Evolutionary conservation across 2,329 filamentous ascomycete species (phyloP), one percentile per base, ranked within the genome.

Genomic region (Epichloe brachyelytri): DNA sequence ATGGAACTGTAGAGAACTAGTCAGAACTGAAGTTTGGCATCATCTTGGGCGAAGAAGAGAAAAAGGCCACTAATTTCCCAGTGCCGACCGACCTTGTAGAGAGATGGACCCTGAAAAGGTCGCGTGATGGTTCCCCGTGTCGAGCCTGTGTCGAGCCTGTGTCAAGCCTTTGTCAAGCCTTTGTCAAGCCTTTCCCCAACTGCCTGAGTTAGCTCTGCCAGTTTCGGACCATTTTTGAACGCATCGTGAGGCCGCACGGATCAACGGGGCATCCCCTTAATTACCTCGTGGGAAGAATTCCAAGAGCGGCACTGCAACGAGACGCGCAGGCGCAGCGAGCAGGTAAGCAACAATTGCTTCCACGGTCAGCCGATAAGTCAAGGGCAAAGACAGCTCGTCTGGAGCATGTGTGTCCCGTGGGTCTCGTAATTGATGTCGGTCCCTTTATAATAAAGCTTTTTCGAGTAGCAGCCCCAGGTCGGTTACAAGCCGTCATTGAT

Each of bases 71-170:
- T n/a, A 22, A 33, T 45, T 30, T 11, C 38, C 38, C 44, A 52
- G 48, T 47, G 43, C 43, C 47, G 33, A 44, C 47, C 37, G 19
- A 52, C 26, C 19, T 26, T 26, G 49, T 52, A 36, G 51, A 43
- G 17, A 26, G 43, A 44, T 48, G 41, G 50, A 49, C 43, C 51
- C 44, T 19, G 39, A 40, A 17, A 20, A 51, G 54, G 53, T 57
- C 54, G 51, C 56, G 56, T 58, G 57, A 56, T 54, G 14, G 43
- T 50, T 26, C 17, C 48, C 46, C 34, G 46, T 49, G 51, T 45
- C 46, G 14, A 52, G 30, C 11, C 26, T 3, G 3, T 8, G 7
- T 26, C 20, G 5, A 26, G 22, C 6, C 22, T 40, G 36, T 1
- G 20, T 22, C 22, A 17, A 30, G 26, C 7, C 26, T 40, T 40